These are phyloP conservation scores for Paulownia fortunei DNA, from an alignment of 257 asterid genomes.

Conservation along the genomic window DNA sequence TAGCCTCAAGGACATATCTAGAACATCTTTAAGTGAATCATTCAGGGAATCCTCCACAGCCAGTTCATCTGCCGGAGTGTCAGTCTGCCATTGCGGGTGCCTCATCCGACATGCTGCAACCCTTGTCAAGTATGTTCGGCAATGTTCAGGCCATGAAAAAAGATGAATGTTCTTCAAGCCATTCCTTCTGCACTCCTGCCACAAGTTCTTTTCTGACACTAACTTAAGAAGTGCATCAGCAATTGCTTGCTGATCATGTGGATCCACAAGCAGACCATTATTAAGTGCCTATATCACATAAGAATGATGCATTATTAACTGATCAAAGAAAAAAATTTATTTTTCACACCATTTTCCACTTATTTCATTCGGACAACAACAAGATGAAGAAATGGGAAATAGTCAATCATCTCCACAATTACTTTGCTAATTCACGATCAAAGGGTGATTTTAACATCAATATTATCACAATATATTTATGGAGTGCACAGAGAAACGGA, in stretches of 20 bases:
- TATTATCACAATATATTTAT: background rate
- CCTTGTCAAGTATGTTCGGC: conserved; percentile 76
- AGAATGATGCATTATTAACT: background rate
- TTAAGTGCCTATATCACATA: conserved; percentile 58
- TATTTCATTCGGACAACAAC: background rate
- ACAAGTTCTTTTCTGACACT: conserved; percentile 77
- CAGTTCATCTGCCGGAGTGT: conserved; percentile 67
- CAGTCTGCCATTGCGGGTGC: conserved; percentile 90
- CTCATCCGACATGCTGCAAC: conserved; percentile 87
- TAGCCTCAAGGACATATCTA: conserved; percentile 74
- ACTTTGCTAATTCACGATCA: background rate
- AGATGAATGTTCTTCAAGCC: conserved; percentile 85
- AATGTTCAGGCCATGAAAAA: conserved; percentile 90
- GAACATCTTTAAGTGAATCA: conserved; percentile 80
- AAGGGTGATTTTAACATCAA: background rate
- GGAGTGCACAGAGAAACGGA: background rate
- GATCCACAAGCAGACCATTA: conserved; percentile 83
- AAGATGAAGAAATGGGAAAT: background rate
- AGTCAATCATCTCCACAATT: background rate
- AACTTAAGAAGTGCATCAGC: conserved; percentile 76
- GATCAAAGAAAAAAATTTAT: background rate
- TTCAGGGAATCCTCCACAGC: conserved; percentile 68
- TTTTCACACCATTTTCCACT: background rate
- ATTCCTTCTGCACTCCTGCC: conserved; percentile 75
- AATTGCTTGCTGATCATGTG: conserved; percentile 74